These are phyloP conservation scores for Coemansia sp. DNA, from an alignment of 192 early-diverging fungal species.

Conservation along the genomic window DNA sequence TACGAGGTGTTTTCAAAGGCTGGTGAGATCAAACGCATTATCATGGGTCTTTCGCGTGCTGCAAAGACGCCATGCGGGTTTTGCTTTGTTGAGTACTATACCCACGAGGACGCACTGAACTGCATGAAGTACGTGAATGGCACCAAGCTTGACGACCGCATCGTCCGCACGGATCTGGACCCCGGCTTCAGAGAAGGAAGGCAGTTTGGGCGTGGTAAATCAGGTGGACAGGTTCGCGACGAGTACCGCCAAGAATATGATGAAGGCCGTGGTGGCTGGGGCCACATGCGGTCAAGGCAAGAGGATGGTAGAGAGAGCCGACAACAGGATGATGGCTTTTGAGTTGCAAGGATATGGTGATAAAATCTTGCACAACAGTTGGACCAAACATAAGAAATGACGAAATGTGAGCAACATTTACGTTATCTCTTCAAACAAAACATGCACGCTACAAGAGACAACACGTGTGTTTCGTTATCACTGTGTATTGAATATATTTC, in stretches of 20 bases:
- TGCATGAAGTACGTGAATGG: slow-evolving; percentile 94
- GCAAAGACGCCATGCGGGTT: slow-evolving; percentile 97
- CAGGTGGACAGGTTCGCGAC: slow-evolving; percentile 94
- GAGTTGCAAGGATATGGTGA: neutral
- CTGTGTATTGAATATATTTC: too few species aligned
- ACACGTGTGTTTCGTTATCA: too few species aligned
- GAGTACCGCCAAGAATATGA: slow-evolving; percentile 96
- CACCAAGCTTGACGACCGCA: slow-evolving; percentile 92
- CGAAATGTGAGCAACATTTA: too few species aligned
- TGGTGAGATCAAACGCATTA: slow-evolving; percentile 98
- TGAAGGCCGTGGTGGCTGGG: slow-evolving; percentile 94
- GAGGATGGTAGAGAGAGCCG: slow-evolving; percentile 59
- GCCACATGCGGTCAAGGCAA: slow-evolving; percentile 69
- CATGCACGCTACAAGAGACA: too few species aligned
- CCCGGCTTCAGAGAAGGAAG: slow-evolving; percentile 91
- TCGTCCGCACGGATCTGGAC: slow-evolving; percentile 94
- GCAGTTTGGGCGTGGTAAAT: slow-evolving; percentile 93
- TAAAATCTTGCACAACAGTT: neutral
- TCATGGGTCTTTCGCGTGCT: slow-evolving; percentile 95
- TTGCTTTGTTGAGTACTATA: slow-evolving; percentile 99
- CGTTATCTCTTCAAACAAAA: too few species aligned
- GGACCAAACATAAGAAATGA: too few species aligned
- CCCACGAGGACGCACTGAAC: slow-evolving; percentile 84
- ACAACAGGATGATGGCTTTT: slow-evolving; percentile 54
- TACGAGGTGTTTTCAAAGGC: slow-evolving; percentile 93